Base-by-base conservation (phyloP, 2,329 filamentous ascomycete species). In the Podosphaera fusca region DNA sequence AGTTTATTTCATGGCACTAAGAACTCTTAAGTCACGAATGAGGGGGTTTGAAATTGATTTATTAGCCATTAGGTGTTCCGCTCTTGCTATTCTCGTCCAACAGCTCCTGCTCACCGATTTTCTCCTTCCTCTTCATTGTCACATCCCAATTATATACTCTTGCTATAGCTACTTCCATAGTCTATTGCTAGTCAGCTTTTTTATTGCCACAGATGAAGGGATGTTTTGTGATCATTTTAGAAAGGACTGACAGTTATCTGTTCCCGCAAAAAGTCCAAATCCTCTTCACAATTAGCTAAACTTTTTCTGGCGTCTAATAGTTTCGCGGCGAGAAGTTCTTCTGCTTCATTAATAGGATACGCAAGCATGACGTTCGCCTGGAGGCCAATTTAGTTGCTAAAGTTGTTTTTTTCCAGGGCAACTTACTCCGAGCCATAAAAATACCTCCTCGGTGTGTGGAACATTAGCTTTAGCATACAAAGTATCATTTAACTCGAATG, bases 101-200 rank as follows among this genome's bases (percentile, higher is more conserved):
- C 3, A 63, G 66, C 29, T 70, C 80, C 60, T 80, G 78, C 45
- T 84, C 81, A 2, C 72, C 75, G 10, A 3, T 30, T 69, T 88
- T 92, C 60, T 95, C 88, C 74, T 95, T 95, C 64, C 92, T 77
- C 71, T 94, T 87, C 74, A 95, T 86, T 49, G 90, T 87, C 3
- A 98, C 88, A 66, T 98, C 92, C 90, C 92, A 96, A 70, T 98
- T 98, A 71, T 98, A 96, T n/a, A 98, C 89, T 61, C 92, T 78
- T 30, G 92, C 92, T 46, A 90, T 88, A 3, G 92, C 92, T 38
- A 98, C 92, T 70, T 98, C 92, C 74, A 98, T 83, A n/a, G 57
- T 63, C 62, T 64, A 55, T 59, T 57, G 42, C 63, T 52, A 62
- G 58, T 58, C 8, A 58, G 54, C 40, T 36, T 4, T 34, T 54